phyloP scores from a whole-genome alignment of 2,329 filamentous ascomycete species.

The Huntiella abstrusa region DNA sequence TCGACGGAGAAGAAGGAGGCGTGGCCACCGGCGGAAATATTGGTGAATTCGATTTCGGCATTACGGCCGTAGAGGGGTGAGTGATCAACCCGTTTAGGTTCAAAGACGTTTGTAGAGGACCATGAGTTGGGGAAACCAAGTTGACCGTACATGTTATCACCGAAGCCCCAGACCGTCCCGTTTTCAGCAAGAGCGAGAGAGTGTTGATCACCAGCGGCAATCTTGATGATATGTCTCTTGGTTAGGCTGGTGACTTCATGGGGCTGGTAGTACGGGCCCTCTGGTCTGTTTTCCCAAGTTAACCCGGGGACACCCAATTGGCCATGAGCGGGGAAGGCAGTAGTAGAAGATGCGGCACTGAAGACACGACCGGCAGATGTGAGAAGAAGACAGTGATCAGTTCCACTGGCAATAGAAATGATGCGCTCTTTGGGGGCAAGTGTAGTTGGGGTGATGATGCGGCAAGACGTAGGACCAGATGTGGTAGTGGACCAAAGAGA shows the following conservation, averaged over 20 bases:
- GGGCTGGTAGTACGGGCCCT: conserved; percentile 60
- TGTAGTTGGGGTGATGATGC: conserved; percentile 45
- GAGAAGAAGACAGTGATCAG: conserved; percentile 72
- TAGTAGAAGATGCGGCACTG: conserved; percentile 63
- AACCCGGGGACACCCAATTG: conserved; percentile 77
- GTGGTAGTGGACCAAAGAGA: conserved; percentile 37
- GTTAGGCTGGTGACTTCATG: conserved; percentile 59
- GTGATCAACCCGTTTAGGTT: background rate
- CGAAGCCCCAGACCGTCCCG: conserved; percentile 69
- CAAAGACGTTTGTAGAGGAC: conserved; percentile 16
- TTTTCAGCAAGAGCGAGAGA: conserved; percentile 59
- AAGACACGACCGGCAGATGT: conserved; percentile 76
- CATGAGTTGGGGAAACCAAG: conserved; percentile 68
- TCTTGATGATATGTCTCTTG: conserved; percentile 50
- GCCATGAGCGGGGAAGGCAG: conserved; percentile 61
- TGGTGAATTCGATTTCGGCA: background rate
- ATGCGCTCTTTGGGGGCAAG: conserved; percentile 55
- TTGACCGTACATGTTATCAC: conserved; percentile 83
- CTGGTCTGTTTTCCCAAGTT: conserved; percentile 58
- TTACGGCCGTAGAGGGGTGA: conserved; percentile 7
- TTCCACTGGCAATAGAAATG: conserved; percentile 53
- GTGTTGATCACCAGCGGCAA: conserved; percentile 76
- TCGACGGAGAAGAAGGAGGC: conserved; percentile 70
- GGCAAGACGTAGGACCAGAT: conserved; percentile 41
- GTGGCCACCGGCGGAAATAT: conserved; percentile 63